Base-by-base conservation (phyloP, 1,139 yeast genomes). In the Candida sojae region DNA sequence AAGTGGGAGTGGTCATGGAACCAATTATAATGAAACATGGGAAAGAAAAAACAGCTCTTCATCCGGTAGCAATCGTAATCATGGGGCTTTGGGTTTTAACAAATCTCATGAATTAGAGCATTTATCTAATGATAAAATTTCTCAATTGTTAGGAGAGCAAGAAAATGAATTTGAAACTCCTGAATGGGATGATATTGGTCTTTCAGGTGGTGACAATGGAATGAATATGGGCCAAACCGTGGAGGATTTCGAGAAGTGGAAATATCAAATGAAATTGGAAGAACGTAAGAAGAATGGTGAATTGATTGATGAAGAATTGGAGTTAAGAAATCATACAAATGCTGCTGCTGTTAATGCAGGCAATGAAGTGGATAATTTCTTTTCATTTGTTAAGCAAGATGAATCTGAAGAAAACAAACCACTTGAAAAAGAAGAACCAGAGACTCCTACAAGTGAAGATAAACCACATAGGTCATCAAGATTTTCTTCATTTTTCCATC, bases 241-340 rank as follows among this genome's bases (percentile, higher is more conserved):
- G 21, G 83, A 82, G 47, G 93, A 86, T 57, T 86, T 86, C 59
- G 91, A 85, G 61, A 73, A 75, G 54, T 84, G 91, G 89, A 85
- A 83, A 63, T 71, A 77, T 44, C 75, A 75, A 58, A 80, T 83
- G 84, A 79, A 77, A 55, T 70, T 70, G 45, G 80, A 82, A 59
- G 86, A 83, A 46, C 75, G 77, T 42, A 75, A 71, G 51, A 76
- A 75, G 56, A 75, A 76, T 46, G 85, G 84, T 13, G 81, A 74
- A 47, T n/a, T 47, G 6, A 59, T 67, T 23, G 64, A 67, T 31
- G 67, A 62, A 42, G 64, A 63, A 25, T 66, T 63, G 43, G 48
- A 49, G 39, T 39, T 56, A 34, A 51, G 49, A 34, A 43, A 42
- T 17, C 57, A 42, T n/a, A 44, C 45, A 8, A 50, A 44, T 36